A percentile compares a stretch with the other conserved stretches of the same genome.
phyloP scores from a whole-genome alignment of 2,329 filamentous ascomycete species.

The Alternaria viburni region DNA sequence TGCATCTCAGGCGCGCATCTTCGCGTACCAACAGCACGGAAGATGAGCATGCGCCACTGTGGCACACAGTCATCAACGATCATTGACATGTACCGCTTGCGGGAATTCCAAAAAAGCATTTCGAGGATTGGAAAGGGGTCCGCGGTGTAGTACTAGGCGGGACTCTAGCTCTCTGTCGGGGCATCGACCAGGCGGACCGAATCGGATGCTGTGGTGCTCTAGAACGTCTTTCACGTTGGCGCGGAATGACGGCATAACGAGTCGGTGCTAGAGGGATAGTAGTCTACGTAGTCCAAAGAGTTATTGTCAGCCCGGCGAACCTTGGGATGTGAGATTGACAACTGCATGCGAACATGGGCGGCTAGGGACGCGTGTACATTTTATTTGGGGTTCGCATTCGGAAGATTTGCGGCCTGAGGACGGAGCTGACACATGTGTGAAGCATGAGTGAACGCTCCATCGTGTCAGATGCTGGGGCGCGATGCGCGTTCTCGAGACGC shows the following conservation, averaged over 20 bases:
- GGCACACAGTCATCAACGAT: constrained; percentile 44
- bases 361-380: constrained; percentile 15
- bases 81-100: constrained; percentile 21
- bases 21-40: constrained; percentile 8
- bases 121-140: constrained; percentile 10
- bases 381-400: constrained; percentile 14
- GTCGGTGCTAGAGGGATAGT: not conserved
- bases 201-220: not conserved
- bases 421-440: constrained; percentile 34
- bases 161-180: constrained; percentile 14
- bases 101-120: constrained; percentile 21
- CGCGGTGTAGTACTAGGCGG: constrained; percentile 18
- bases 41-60: constrained; percentile 42
- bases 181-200: constrained; percentile 10
- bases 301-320: not conserved
- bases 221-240: not conserved
- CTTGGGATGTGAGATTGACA: not conserved
- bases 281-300: constrained; percentile 2
- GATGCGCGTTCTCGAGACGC: constrained; percentile 31
- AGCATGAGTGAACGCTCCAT: constrained; percentile 29
- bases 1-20: not conserved
- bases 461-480: constrained; percentile 26
- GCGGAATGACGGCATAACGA: not conserved
- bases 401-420: constrained; percentile 15
- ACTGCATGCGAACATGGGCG: constrained; percentile 10